Base-by-base conservation (phyloP, 306 rosid genomes). In the Pueraria montana region DNA sequence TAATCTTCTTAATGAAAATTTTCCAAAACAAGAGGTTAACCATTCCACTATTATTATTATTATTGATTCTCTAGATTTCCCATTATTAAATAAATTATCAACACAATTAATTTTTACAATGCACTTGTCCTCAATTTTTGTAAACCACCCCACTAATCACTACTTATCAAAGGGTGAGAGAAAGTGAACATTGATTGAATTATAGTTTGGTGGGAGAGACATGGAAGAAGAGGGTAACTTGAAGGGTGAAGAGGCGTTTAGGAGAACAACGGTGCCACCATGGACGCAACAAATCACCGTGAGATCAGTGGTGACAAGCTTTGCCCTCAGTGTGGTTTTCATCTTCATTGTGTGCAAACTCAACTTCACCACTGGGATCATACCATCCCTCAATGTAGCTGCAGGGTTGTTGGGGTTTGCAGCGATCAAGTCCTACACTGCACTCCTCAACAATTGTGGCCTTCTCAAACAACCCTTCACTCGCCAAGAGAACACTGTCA, bases 381-480 rank as follows among this genome's bases (percentile, higher is more conserved):
- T 91, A 18, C 97, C 97, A 1, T 90, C 96, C 5, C 91, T 93
- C 38, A 93, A 93, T 10, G 94, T 93, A 4, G 93, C 94, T 0
- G 96, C 94, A 1, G 97, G 96, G 2, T 58, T 93, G 73, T 30
- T 93, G n/a, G 97, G 97, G 0, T 93, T 91, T 59, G 94, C 96
- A 2, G 82, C 84, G 5, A 42, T 93, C 14, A 91, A 77, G 26
- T 74, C 69, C 1, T 93, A 93, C 75, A 89, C 96, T 1, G 1
- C 87, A 4, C 3, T 90, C 50, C 81, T 93, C 17, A 10, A 6
- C 1, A 82, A 56, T 27, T 38, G 52, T 49, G 94, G 96, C 32
- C 55, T 93, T 27, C 68, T 93, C 84, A 82, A 65, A 11, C 91
- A 86, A 62, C 97, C 97, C 1, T 93, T 93, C 87, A 91, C 93